Conservation (phyloP, 2,329 filamentous ascomycete species). For the Apiospora malaysiana region DNA sequence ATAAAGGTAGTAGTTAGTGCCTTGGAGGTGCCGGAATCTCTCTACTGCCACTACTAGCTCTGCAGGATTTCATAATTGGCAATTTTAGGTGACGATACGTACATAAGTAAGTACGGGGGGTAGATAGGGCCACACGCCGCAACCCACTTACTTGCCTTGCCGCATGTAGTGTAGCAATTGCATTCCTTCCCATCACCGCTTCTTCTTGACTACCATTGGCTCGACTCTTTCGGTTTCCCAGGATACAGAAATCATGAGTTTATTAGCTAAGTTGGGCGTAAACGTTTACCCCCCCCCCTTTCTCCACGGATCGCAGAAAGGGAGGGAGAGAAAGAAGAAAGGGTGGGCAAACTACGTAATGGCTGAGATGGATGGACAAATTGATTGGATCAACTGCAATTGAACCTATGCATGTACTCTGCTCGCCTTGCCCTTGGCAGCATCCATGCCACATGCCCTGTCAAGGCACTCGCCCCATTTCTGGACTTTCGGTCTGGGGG, state of each 20-base stretch:
- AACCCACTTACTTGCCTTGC: background rate
- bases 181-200: constrained; percentile 1
- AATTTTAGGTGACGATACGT: no score
- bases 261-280: constrained; percentile 3
- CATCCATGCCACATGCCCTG: no score
- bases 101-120: no score
- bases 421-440: background rate
- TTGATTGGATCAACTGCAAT: background rate
- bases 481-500: background rate
- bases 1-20: background rate
- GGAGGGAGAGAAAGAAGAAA: background rate
- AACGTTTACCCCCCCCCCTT: background rate
- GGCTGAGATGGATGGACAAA: background rate
- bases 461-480: no score
- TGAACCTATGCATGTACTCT: background rate
- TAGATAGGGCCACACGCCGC: constrained; percentile 2
- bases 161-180: background rate
- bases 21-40: background rate
- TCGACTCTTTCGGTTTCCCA: no score
- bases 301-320: background rate
- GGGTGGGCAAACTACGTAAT: background rate
- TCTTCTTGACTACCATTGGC: background rate
- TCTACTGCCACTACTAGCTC: no score
- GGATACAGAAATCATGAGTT: background rate
- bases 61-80: constrained; percentile 7